Evolutionary conservation across 371 early-diverging fungal species (phyloP).

Genomic region (Blakeslea trispora): DNA sequence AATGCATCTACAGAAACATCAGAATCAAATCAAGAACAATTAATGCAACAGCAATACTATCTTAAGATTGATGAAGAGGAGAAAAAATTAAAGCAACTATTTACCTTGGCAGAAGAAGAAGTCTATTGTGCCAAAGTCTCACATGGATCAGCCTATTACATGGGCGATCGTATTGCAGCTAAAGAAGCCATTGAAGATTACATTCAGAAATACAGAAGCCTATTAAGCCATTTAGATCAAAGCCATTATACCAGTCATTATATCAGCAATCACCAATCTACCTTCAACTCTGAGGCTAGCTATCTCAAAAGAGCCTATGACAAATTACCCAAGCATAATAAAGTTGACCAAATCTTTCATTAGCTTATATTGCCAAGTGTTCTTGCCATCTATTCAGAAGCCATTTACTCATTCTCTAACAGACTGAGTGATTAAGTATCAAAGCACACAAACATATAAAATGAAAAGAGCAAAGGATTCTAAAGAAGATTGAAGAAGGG

Average conservation of each 20-base stretch:
- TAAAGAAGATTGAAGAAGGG: no score
- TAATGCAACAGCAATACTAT: not conserved
- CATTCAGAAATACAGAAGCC: conserved; percentile 16
- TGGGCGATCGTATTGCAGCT: conserved; percentile 38
- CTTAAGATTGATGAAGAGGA: conserved; percentile 3
- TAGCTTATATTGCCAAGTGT: no score
- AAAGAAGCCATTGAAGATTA: conserved; percentile 42
- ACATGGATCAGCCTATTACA: conserved; percentile 39
- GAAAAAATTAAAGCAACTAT: conserved; percentile 16
- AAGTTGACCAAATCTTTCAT: conserved; percentile 16
- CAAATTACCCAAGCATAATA: conserved; percentile 15
- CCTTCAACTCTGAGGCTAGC: conserved; percentile 21
- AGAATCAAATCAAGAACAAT: not conserved
- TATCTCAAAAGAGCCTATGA: conserved; percentile 25
- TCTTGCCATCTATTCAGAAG: no score
- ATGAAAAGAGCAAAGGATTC: no score
- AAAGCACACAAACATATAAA: no score
- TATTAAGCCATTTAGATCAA: conserved; percentile 16
- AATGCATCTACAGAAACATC: conserved; percentile 3
- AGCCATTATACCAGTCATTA: no score
- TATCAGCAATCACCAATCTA: no score
- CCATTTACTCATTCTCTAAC: no score
- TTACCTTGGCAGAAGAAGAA: conserved; percentile 27
- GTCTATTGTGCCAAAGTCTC: conserved; percentile 44
- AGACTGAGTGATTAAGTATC: no score